A percentile compares a stretch with the other conserved stretches of the same genome.
Evolutionary conservation across 2,329 filamentous ascomycete genomes (phyloP).

Genomic region (Cylindrodendrum hubeiense): DNA sequence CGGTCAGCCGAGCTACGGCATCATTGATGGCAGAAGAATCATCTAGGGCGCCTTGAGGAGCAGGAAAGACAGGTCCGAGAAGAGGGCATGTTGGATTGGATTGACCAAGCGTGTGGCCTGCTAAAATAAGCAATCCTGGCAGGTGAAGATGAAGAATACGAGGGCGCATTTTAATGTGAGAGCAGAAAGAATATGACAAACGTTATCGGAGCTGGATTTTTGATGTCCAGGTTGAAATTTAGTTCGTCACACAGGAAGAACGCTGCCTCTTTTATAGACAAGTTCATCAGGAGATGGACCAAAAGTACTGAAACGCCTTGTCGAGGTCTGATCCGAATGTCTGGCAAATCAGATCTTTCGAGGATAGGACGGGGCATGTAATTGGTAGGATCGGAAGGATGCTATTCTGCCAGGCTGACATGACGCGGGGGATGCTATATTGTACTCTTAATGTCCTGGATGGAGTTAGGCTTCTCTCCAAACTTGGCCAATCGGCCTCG

Average conservation of each 20-base stretch:
- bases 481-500: conserved; percentile 8
- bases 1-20: not conserved
- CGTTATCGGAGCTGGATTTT: no score
- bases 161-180: not conserved
- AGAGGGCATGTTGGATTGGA: conserved; percentile 10
- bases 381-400: conserved; percentile 11
- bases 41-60: not conserved
- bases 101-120: not conserved
- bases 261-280: no score
- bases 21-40: not conserved
- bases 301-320: no score
- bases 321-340: no score
- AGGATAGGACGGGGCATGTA: not conserved
- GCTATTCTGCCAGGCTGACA: no score
- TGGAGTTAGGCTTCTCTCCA: no score
- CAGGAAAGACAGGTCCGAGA: conserved; percentile 11
- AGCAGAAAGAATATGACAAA: no score
- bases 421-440: no score
- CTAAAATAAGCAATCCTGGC: not conserved
- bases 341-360: not conserved
- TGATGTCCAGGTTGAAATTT: no score
- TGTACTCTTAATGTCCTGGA: no score
- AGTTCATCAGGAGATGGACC: no score
- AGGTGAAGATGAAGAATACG: not conserved
- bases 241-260: no score